Conservation (phyloP, 2,329 filamentous ascomycete genomes). For the Fusarium continuum region DNA sequence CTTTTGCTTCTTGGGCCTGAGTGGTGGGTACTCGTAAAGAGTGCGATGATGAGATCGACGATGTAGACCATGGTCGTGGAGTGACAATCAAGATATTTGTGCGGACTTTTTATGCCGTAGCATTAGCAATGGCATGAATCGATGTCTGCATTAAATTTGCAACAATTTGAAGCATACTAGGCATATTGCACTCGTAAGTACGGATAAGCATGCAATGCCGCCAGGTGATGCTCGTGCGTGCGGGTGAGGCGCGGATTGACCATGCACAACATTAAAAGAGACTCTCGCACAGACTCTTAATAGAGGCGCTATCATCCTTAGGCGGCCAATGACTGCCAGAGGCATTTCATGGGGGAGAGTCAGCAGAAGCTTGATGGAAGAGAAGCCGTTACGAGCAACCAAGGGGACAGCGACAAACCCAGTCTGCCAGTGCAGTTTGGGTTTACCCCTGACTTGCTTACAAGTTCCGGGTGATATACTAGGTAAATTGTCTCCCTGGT, state of each 20-base stretch:
- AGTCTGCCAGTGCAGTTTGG: neutral
- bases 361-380: slow-evolving; percentile 32
- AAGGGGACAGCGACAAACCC: neutral
- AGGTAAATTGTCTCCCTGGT: slow-evolving; percentile 29
- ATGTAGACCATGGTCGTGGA: neutral
- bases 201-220: slow-evolving; percentile 7
- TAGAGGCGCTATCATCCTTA: slow-evolving; percentile 15
- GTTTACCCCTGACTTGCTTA: slow-evolving; percentile 34
- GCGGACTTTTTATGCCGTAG: no score
- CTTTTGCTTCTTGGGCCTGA: slow-evolving; percentile 27
- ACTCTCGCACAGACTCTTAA: slow-evolving; percentile 33
- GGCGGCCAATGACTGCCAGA: neutral
- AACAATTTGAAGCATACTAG: no score
- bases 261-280: slow-evolving; percentile 36
- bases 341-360: slow-evolving; percentile 2
- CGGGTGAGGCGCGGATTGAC: slow-evolving; percentile 36
- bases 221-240: slow-evolving; percentile 22
- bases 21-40: slow-evolving; percentile 19
- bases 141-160: neutral
- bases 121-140: no score
- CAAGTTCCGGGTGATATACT: slow-evolving; percentile 29
- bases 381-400: slow-evolving; percentile 15
- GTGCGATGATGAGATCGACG: slow-evolving; percentile 17
- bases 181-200: neutral
- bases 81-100: neutral